Base-by-base conservation (phyloP, 2,329 filamentous ascomycete genomes). In the Xylaria sp. region DNA sequence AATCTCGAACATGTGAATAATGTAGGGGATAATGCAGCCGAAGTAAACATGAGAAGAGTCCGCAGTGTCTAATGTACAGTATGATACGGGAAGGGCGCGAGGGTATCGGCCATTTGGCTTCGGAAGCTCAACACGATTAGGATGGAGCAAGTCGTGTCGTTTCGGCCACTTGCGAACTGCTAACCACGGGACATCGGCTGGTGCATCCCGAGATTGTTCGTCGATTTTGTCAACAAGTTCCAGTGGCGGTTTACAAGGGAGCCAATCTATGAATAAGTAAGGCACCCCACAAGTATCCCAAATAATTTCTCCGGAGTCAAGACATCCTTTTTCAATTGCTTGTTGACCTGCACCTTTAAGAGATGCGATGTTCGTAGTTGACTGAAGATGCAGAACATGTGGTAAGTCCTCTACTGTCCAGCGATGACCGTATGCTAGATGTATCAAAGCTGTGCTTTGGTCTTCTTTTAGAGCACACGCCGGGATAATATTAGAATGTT, bases 1-100 rank as follows among this genome's bases (percentile, higher is more conserved):
- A 0, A 87, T 79, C 66, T 91, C 90, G 2, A 94, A 70, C n/a
- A 85, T 85, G 67, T 92, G 86, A 15, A 91, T 78, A 37, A 97
- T 86, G 0, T 87, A 88, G 0, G 94, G 92, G 4, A 95, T 82
- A 38, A 95, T 80, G 56, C 89, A 79, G 2, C 82, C 85, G 28
- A 88, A 81, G 47, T 80, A 76, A 1, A 78, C 79, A 60, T 80
- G 79, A 7, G 74, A 73, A 6, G 78, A 70, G 0, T 82, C 79
- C 2, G 86, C 69, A 1, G 68, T 67, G 63, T 89, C 86, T 0
- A 85, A 74, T 0, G 72, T 80, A 57, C 86, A 86, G n/a, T 76
- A 76, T 0, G 76, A 67, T 1, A 79, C 71, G 0, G 83, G 82
- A 3, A 89, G 72, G 4, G 83, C 78, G 4, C 77, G 70, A 0